Evolutionary conservation across 139 green algal genomes (phyloP), one percentile per base, ranked within the genome.

Genomic region (Chlamydomonas asymmetrica): DNA sequence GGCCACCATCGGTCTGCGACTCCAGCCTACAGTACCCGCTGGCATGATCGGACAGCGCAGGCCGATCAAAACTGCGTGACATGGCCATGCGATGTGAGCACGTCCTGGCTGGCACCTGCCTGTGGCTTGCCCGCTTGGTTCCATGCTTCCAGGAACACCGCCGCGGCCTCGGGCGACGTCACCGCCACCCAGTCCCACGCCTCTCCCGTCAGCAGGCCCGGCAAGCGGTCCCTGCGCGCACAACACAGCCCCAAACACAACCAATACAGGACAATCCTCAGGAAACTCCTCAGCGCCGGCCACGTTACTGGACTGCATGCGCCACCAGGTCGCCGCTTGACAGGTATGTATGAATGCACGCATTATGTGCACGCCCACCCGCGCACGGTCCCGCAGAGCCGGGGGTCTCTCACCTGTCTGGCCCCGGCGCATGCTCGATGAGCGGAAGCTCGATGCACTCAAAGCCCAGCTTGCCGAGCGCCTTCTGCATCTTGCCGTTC

Each of bases 141-240:
- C 93, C 93, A 97, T 34, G 80, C 93, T 60, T 91, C 84, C 3
- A 96, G 29, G 66, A 97, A 96, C 31, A 97, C 93, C 5, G 80
- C 35, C 9, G 93, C 93, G 4, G 93, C 80, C 74, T 97, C 93
- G 18, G 93, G 93, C 0, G 93, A 97, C 0, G 93, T 97, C 27
- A 97, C 68, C 25, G 90, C 80, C 20, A 97, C 81, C 92, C 92
- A 97, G 48, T 95, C 91, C 75, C 85, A 93, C 0, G 40, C 39
- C 10, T 48, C 65, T 5, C 20, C 25, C 31, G 52, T 39, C 49
- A 91, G 64, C 25, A 82, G 40, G 18, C 66, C 38, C 0, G 84
- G 82, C 52, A 95, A 79, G 18, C 27, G 5, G 13, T 77, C 71
- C 67, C 83, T 89, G 79, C 37, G 59, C 20, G 48, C 48, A 56